Evolutionary conservation across 2,329 filamentous ascomycete genomes (phyloP).

Genomic region (Pezicula neosporulosa): DNA sequence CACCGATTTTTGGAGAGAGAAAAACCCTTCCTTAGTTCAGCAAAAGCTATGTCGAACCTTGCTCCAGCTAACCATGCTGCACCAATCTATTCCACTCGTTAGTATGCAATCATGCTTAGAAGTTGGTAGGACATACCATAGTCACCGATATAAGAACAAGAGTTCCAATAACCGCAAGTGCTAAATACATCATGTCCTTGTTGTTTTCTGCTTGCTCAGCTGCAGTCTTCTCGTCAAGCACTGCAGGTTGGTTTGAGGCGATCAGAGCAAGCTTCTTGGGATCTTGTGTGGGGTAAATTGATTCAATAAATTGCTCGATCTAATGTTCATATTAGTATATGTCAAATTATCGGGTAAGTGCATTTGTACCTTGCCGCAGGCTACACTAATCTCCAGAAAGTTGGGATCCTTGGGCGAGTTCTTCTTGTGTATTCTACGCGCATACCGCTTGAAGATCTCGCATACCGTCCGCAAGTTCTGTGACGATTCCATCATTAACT

Average conservation of each 20-base stretch:
- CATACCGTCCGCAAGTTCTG: constrained; percentile 83
- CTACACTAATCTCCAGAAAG: constrained; percentile 86
- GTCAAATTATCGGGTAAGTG: background rate
- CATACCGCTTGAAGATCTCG: constrained; percentile 75
- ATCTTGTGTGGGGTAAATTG: constrained; percentile 82
- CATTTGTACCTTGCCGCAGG: constrained; percentile 72
- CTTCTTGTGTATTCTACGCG: constrained; percentile 82
- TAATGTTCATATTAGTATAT: constrained; percentile 31
- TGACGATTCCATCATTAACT: constrained; percentile 87
- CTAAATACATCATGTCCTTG: constrained; percentile 58
- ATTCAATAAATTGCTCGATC: constrained; percentile 95
- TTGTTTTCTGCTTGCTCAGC: constrained; percentile 53
- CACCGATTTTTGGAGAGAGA: constrained; percentile 29
- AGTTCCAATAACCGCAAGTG: constrained; percentile 62
- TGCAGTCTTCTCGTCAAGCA: constrained; percentile 36
- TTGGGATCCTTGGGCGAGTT: constrained; percentile 92
- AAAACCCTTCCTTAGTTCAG: constrained; percentile 45
- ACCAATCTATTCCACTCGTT: constrained; percentile 54
- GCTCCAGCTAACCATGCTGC: constrained; percentile 78
- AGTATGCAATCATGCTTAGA: background rate
- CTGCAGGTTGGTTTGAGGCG: constrained; percentile 30
- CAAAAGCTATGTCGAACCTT: constrained; percentile 69
- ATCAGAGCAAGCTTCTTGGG: constrained; percentile 52
- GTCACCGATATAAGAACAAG: constrained; percentile 66
- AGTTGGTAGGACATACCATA: constrained; percentile 62